Base-by-base conservation (phyloP, 768 basidiomycete genomes). In the Mycena alexandri region DNA sequence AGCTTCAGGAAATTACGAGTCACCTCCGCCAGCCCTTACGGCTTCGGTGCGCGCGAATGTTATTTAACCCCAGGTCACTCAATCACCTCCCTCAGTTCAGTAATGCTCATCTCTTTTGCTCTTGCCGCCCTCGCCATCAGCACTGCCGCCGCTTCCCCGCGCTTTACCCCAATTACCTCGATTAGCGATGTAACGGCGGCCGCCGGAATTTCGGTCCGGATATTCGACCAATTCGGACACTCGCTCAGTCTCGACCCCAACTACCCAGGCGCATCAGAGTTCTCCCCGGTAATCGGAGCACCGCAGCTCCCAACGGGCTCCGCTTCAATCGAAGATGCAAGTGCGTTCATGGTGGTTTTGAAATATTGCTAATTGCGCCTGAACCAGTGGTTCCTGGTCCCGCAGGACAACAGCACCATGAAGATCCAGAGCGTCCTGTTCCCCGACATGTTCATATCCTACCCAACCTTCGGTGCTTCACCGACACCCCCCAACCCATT, bases 391-490 rank as follows among this genome's bases (percentile, higher is more conserved):
- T 38, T 54, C 53, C 53, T 54, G 36, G 53, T 54, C 53, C 53
- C 34, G 36, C 53, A 54, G 38, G 53, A 36, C 19, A 41, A 36
- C 53, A 41, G 53, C 36, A 54, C 53, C n/a, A 12, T 54, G 36
- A 54, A 54, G 38, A 54, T 54, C 53, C 53, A 54, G 53, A 54
- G 53, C 36, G 53, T 41, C 53, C 34, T 54, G 53, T 54, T 54
- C 53, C 53, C 53, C 21, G 38, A 54, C 53, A 54, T 54, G 53
- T 54, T 54, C 53, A 54, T 54, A 36, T 54, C 53, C 53, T 54
- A 54, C 53, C 36, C 53, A 17, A 54, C 36, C 53, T 54, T 54
- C 36, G 53, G 53, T 41, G 53, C 41, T 41, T 51, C 50, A 33
- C 50, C 29, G 29, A 51, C 50, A 16, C 50, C 50, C 25, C 50